A percentile compares a stretch with the other conserved stretches of the same genome.
Conservation (phyloP, 495 filamentous ascomycete species). For the Staphylotrichum longicolle region DNA sequence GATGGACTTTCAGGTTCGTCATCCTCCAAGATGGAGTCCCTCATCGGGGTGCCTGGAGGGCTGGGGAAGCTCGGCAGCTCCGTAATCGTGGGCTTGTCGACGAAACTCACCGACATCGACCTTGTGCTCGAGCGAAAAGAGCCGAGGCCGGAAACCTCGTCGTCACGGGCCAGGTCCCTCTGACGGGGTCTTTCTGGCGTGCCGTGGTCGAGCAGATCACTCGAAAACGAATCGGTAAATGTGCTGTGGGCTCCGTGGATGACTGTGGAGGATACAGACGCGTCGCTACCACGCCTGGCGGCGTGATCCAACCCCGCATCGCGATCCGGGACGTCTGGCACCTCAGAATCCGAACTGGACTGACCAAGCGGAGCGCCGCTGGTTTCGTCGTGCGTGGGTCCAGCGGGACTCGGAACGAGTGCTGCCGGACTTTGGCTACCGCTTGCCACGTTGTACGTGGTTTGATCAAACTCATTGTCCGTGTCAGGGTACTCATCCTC, state of each 20-base stretch:
- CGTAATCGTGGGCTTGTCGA: conserved; percentile 40
- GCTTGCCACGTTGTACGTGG: neutral
- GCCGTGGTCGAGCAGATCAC: conserved; percentile 29
- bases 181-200: conserved; percentile 40
- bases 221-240: conserved; percentile 32
- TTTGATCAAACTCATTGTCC: neutral
- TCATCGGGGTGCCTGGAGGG: conserved; percentile 29
- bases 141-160: conserved; percentile 35
- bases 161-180: conserved; percentile 25
- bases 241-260: conserved; percentile 33
- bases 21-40: conserved; percentile 31
- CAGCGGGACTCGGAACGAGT: neutral
- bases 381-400: neutral
- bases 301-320: conserved; percentile 19
- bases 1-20: conserved; percentile 35
- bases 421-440: neutral
- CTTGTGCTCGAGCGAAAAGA: conserved; percentile 37
- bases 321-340: conserved; percentile 19
- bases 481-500: neutral
- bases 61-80: conserved; percentile 35
- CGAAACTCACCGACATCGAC: conserved; percentile 45
- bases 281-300: conserved; percentile 35
- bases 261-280: conserved; percentile 43
- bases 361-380: neutral
- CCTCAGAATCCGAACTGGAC: conserved; percentile 23